Conservation (phyloP, 257 asterid species). For the Ocimum tenuiflorum region DNA sequence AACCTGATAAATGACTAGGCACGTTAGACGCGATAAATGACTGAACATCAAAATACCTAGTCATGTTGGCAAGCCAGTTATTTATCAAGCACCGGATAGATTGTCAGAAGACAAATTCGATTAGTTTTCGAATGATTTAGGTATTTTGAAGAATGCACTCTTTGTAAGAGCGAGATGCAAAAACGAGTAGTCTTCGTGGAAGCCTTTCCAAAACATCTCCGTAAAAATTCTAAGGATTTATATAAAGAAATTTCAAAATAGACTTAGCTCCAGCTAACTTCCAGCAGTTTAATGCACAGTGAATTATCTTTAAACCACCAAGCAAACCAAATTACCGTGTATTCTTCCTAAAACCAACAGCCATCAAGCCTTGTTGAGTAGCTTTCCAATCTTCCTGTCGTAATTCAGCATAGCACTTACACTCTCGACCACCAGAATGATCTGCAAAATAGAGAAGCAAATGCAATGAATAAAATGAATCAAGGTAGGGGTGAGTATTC, state of each 20-base stretch:
- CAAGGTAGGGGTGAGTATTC: too few relatives aligned
- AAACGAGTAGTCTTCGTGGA: too few relatives aligned
- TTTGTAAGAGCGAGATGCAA: too few relatives aligned
- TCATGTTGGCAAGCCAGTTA: too few relatives aligned
- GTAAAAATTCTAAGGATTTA: background rate
- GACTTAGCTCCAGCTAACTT: background rate
- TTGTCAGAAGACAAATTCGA: too few relatives aligned
- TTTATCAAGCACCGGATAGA: too few relatives aligned
- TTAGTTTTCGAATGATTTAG: too few relatives aligned
- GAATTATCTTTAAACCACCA: conserved; percentile 5
- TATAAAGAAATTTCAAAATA: background rate
- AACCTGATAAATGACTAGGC: too few relatives aligned
- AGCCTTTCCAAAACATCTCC: background rate
- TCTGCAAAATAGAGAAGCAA: conserved; percentile 37
- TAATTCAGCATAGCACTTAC: conserved; percentile 76
- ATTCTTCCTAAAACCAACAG: background rate
- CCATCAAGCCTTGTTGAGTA: conserved; percentile 35
- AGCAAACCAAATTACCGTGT: background rate
- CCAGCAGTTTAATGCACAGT: background rate
- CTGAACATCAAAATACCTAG: too few relatives aligned
- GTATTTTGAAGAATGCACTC: too few relatives aligned
- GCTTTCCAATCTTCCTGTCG: conserved; percentile 66
- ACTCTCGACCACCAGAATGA: conserved; percentile 80
- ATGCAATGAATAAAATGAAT: background rate
- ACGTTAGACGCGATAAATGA: too few relatives aligned